Evolutionary conservation across 306 rosid genomes (phyloP).

Genomic region (Rosa persica): DNA sequence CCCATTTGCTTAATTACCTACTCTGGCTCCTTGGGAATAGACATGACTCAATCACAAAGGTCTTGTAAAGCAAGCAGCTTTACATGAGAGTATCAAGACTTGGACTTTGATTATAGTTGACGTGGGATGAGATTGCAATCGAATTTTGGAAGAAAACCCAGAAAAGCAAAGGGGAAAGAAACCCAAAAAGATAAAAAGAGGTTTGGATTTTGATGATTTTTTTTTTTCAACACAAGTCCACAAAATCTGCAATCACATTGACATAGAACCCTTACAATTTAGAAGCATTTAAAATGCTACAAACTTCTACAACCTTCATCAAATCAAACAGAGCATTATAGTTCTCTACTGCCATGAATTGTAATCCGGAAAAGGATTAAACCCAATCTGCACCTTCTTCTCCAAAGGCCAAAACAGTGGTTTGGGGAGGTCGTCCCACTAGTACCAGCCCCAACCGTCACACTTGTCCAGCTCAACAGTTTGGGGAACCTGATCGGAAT

Average conservation of each 20-base stretch:
- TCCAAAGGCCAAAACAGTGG: conserved; percentile 63
- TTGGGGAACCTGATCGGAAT: conserved; percentile 35
- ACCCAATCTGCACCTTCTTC: conserved; percentile 48
- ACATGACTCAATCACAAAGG: conserved; percentile 18
- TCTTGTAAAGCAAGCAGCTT: background rate
- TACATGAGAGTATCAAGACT: background rate
- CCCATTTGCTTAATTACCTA: conserved; percentile 79
- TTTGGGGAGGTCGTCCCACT: conserved; percentile 48
- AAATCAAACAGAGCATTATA: background rate
- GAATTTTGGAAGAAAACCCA: background rate
- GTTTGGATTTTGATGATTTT: too few species aligned
- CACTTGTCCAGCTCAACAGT: conserved; percentile 64
- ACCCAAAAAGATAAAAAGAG: background rate
- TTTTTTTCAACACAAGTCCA: background rate
- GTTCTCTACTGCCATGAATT: background rate
- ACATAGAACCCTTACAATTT: background rate
- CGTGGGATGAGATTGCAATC: background rate
- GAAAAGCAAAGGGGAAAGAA: background rate
- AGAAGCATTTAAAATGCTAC: background rate
- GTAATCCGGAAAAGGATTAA: conserved; percentile 42
- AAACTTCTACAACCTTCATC: too few species aligned
- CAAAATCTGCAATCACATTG: background rate
- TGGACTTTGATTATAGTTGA: background rate
- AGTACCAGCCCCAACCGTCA: conserved; percentile 82
- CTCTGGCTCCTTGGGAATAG: conserved; percentile 60